Conservation (phyloP, 2,329 filamentous ascomycete species). For the Aotearoamyces nothofagi region DNA sequence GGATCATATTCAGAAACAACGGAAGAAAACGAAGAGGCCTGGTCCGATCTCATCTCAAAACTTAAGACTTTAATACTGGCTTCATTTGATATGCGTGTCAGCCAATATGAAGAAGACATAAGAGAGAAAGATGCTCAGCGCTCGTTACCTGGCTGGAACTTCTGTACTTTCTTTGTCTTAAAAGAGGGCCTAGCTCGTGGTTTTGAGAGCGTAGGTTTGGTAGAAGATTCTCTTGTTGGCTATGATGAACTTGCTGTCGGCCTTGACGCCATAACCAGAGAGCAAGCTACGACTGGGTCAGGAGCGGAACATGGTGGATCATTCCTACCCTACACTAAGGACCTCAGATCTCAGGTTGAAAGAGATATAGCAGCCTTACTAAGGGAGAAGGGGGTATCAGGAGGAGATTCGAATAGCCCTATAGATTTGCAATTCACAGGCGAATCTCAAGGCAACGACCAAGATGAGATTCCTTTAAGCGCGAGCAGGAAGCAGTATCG, state of each 20-base stretch:
- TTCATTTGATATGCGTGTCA: constrained; percentile 81
- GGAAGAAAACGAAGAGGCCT: constrained; percentile 67
- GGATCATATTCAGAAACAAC: constrained; percentile 54
- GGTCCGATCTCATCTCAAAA: constrained; percentile 72
- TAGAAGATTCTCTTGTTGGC: constrained; percentile 86
- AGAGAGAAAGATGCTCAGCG: constrained; percentile 84
- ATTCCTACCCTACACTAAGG: constrained; percentile 58
- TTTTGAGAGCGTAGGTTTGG: constrained; percentile 89
- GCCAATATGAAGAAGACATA: constrained; percentile 94
- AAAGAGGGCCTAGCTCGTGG: constrained; percentile 90
- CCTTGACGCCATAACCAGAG: constrained; percentile 66
- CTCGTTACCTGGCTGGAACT: constrained; percentile 89
- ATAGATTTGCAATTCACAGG: constrained; percentile 35
- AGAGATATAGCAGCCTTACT: constrained; percentile 29
- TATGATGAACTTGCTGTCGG: constrained; percentile 91
- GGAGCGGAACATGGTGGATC: constrained; percentile 55
- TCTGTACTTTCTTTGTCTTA: constrained; percentile 96
- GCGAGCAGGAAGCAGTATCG: constrained; percentile 67
- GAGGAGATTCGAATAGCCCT: constrained; percentile 21
- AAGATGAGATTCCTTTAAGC: constrained; percentile 44
- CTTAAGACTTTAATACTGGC: constrained; percentile 75
- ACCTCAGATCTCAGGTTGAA: constrained; percentile 47
- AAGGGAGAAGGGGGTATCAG: constrained; percentile 21
- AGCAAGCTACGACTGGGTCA: constrained; percentile 45
- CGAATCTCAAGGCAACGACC: constrained; percentile 20